Evolutionary conservation across 352 stramenopile genomes (phyloP).

Genomic region (Phytophthora ramorum): DNA sequence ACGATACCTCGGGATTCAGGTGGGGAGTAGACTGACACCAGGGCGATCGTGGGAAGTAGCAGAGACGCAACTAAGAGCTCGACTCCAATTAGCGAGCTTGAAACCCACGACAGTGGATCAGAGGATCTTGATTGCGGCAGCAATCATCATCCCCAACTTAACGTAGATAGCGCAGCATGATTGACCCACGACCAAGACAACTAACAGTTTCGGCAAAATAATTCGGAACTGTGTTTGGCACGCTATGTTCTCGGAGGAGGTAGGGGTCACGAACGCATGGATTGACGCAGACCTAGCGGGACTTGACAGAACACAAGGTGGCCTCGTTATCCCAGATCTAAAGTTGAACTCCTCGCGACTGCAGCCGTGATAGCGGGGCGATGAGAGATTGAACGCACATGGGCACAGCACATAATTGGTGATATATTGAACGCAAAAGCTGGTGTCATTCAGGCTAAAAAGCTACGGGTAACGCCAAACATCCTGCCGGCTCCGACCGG

Average conservation of each 20-base stretch:
- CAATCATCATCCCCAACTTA: neutral
- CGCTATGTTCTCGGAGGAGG: neutral
- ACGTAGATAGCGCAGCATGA: neutral
- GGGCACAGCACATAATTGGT: too few relatives aligned
- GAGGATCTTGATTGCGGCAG: neutral
- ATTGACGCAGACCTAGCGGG: neutral
- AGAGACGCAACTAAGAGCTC: neutral
- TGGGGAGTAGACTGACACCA: neutral
- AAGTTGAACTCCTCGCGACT: too few relatives aligned
- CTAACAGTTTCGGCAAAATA: neutral
- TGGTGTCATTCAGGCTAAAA: too few relatives aligned
- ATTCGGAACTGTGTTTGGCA: slow-evolving; percentile 9
- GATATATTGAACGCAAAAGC: too few relatives aligned
- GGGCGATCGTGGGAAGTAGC: neutral
- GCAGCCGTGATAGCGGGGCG: too few relatives aligned
- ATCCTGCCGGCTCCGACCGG: too few relatives aligned
- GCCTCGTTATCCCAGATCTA: neutral
- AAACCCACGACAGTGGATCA: slow-evolving; percentile 6
- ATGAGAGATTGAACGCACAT: too few relatives aligned
- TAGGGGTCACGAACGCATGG: neutral
- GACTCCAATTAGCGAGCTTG: neutral
- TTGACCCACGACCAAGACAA: neutral
- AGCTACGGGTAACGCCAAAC: too few relatives aligned
- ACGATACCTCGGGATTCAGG: neutral
- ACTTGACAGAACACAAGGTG: neutral